Evolutionary conservation across 352 stramenopile genomes (phyloP).

Genomic region (Globisporangium spinosum): DNA sequence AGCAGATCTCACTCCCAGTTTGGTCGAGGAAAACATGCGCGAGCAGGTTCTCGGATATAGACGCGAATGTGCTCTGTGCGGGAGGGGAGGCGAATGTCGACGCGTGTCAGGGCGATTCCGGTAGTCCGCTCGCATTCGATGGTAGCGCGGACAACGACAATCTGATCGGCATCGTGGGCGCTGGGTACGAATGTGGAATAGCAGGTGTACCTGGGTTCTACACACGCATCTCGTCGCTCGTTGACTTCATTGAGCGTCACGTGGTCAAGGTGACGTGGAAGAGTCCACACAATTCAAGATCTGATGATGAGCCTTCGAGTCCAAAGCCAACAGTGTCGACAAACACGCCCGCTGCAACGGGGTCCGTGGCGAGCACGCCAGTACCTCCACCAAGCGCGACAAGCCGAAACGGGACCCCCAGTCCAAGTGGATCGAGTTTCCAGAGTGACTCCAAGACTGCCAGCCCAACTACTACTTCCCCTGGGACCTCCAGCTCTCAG

Average conservation of each 20-base stretch:
- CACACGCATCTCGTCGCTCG: background rate
- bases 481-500: background rate
- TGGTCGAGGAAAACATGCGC: background rate
- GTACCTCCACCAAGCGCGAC: background rate
- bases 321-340: background rate
- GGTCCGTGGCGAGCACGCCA: background rate
- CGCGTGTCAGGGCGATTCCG: background rate
- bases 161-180: background rate
- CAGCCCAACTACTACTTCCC: background rate
- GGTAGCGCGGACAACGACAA: background rate
- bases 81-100: background rate
- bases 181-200: background rate
- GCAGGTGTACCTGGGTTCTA: background rate
- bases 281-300: background rate
- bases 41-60: too few species aligned
- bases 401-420: background rate
- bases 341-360: background rate
- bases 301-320: background rate
- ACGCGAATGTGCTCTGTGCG: background rate
- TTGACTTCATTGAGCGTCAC: background rate
- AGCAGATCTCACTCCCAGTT: background rate
- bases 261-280: slow-evolving; percentile 2
- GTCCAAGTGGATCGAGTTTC: background rate
- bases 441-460: background rate
- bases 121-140: background rate